These are phyloP conservation scores for Phialocephala sp. DNA, from an alignment of 2,329 filamentous ascomycete genomes.

Conservation along the genomic window DNA sequence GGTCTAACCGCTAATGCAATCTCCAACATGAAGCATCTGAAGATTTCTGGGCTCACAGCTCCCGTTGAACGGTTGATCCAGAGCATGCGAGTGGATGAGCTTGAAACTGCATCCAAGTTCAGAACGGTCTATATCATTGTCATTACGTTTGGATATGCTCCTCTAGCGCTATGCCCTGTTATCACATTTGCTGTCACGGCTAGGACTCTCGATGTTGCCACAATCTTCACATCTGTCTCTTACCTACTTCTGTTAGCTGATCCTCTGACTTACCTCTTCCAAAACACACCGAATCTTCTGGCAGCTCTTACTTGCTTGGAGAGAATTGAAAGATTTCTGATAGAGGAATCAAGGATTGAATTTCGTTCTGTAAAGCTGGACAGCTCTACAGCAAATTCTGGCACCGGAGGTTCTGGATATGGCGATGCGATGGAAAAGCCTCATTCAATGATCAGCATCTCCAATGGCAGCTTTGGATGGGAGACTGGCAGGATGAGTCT, in stretches of 20 bases:
- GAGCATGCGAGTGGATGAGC: conserved; percentile 44
- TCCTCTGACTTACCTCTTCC: conserved; percentile 33
- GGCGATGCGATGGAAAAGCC: neutral
- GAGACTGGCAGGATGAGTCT: conserved; percentile 1
- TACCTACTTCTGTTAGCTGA: conserved; percentile 34
- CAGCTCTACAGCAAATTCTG: neutral
- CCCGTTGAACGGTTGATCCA: conserved; percentile 44
- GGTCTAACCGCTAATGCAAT: conserved; percentile 41
- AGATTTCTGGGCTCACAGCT: conserved; percentile 46
- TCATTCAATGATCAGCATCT: neutral
- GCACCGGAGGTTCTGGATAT: neutral
- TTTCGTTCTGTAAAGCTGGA: neutral
- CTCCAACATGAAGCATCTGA: conserved; percentile 47
- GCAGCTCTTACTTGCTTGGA: conserved; percentile 35
- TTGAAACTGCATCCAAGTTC: conserved; percentile 41
- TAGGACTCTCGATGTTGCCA: conserved; percentile 20
- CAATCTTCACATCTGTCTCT: conserved; percentile 39
- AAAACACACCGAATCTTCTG: conserved; percentile 31
- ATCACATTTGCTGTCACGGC: conserved; percentile 24
- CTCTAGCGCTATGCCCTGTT: conserved; percentile 18
- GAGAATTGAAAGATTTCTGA: conserved; percentile 38
- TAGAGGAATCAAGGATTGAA: conserved; percentile 14
- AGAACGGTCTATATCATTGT: conserved; percentile 19
- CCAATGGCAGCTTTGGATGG: conserved; percentile 19
- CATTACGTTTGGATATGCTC: conserved; percentile 12